These are phyloP conservation scores for Acer campestre DNA, from an alignment of 345 rosid genomes.

Conservation along the genomic window DNA sequence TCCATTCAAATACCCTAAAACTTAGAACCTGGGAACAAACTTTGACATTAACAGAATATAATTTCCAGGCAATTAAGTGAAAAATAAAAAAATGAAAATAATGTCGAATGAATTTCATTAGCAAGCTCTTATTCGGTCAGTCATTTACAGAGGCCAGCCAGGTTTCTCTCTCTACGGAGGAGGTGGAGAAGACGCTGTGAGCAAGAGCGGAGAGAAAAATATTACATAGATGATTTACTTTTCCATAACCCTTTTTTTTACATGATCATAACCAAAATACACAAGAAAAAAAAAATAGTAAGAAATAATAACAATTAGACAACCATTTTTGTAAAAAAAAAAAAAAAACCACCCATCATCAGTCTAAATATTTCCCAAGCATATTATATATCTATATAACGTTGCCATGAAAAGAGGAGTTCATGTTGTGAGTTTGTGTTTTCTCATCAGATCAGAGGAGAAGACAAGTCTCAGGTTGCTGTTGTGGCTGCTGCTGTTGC, in stretches of 20 bases:
- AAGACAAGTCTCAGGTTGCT: constrained; percentile 47
- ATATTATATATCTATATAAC: neutral
- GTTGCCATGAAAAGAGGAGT: neutral
- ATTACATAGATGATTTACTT: constrained; percentile 26
- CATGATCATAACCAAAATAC: constrained; percentile 29
- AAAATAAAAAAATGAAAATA: too few relatives aligned
- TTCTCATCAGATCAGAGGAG: constrained; percentile 38
- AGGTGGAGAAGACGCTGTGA: constrained; percentile 23
- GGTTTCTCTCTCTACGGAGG: constrained; percentile 17
- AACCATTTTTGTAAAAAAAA: constrained; percentile 2
- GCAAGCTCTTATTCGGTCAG: constrained; percentile 44
- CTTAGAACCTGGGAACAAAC: too few relatives aligned
- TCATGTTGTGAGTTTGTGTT: neutral
- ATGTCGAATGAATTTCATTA: constrained; percentile 10
- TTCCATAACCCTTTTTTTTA: constrained; percentile 30
- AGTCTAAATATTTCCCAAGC: constrained; percentile 2
- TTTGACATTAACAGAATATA: too few relatives aligned
- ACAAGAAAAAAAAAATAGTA: constrained; percentile 1
- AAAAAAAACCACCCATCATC: constrained; percentile 11
- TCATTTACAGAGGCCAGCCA: constrained; percentile 51
- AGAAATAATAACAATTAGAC: neutral
- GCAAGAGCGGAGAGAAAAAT: constrained; percentile 16
- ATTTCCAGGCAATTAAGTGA: too few relatives aligned
- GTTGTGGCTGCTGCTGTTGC: constrained; percentile 20
- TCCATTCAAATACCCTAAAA: too few relatives aligned